Evolutionary conservation across 2,329 filamentous ascomycete species (phyloP).

Genomic region (Thielaviopsis populi): DNA sequence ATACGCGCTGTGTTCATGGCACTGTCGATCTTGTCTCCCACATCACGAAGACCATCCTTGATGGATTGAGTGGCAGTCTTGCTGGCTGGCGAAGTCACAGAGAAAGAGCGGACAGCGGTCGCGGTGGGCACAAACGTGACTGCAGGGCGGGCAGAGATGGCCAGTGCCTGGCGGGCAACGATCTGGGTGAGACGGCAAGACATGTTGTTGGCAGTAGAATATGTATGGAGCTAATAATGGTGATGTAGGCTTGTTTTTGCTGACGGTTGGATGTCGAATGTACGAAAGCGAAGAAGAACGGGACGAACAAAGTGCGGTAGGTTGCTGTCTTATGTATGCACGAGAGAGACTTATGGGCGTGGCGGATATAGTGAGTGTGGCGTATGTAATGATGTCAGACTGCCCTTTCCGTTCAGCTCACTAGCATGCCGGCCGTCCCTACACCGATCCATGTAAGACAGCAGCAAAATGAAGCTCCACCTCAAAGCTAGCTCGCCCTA

Average conservation of each 20-base stretch:
- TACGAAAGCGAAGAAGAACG: background rate
- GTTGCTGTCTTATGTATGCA: background rate
- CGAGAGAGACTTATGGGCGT: background rate
- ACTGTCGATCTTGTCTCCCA: constrained; percentile 46
- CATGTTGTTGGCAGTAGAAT: constrained; percentile 4
- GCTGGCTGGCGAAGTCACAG: constrained; percentile 29
- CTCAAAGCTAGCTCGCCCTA: background rate
- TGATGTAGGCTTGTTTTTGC: background rate
- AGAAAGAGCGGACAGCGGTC: constrained; percentile 35
- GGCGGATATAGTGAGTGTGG: constrained; percentile 5
- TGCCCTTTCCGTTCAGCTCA: background rate
- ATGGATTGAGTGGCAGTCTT: constrained; percentile 39
- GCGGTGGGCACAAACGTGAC: constrained; percentile 25
- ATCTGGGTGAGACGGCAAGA: constrained; percentile 18
- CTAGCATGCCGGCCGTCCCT: background rate
- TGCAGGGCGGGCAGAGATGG: constrained; percentile 16
- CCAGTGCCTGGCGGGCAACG: constrained; percentile 29
- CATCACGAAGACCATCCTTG: constrained; percentile 43
- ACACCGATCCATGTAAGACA: background rate
- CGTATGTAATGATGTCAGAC: constrained; percentile 11
- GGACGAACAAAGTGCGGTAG: background rate
- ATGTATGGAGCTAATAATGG: background rate
- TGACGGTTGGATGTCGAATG: background rate
- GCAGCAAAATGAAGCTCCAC: background rate
- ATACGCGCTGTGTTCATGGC: constrained; percentile 44